Evolutionary conservation across 2,329 filamentous ascomycete genomes (phyloP).

Genomic region (Alternaria dauci): DNA sequence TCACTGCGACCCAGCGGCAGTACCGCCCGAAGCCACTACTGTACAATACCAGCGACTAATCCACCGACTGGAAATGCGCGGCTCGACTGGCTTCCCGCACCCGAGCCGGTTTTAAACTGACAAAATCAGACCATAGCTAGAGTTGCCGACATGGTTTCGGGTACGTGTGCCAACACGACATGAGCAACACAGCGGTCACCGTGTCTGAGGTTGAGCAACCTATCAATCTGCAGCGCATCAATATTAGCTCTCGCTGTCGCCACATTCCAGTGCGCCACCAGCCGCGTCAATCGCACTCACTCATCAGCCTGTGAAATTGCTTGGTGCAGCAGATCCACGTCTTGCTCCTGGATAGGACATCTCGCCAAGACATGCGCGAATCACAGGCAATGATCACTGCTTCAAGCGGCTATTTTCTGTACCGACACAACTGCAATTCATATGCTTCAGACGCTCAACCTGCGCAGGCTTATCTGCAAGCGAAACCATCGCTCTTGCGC

Average conservation of each 20-base stretch:
- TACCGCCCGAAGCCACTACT: conserved; percentile 15
- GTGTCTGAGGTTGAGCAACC: conserved; percentile 23
- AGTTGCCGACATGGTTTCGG: conserved; percentile 14
- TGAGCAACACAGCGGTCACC: conserved; percentile 21
- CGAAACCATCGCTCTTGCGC: conserved; percentile 5
- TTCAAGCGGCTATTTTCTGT: neutral
- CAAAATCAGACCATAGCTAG: conserved; percentile 16
- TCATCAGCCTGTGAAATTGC: conserved; percentile 7
- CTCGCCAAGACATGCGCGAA: conserved; percentile 27
- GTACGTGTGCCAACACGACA: conserved; percentile 27
- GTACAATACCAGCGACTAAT: conserved; percentile 4
- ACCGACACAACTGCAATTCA: conserved; percentile 5
- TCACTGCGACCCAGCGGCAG: conserved; percentile 20
- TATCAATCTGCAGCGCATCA: conserved; percentile 25
- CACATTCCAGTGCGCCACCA: conserved; percentile 15
- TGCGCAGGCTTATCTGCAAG: conserved; percentile 3
- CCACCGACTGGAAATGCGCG: conserved; percentile 16
- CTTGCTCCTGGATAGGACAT: conserved; percentile 22
- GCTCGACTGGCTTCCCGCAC: conserved; percentile 29
- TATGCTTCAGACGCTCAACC: neutral
- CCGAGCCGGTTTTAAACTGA: conserved; percentile 24
- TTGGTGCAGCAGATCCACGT: conserved; percentile 2
- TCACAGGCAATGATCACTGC: conserved; percentile 14
- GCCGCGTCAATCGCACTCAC: conserved; percentile 6
- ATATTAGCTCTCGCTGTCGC: conserved; percentile 25